These are phyloP conservation scores for Emergomyces orientalis DNA, from an alignment of 2,329 filamentous ascomycete species.

Conservation along the genomic window DNA sequence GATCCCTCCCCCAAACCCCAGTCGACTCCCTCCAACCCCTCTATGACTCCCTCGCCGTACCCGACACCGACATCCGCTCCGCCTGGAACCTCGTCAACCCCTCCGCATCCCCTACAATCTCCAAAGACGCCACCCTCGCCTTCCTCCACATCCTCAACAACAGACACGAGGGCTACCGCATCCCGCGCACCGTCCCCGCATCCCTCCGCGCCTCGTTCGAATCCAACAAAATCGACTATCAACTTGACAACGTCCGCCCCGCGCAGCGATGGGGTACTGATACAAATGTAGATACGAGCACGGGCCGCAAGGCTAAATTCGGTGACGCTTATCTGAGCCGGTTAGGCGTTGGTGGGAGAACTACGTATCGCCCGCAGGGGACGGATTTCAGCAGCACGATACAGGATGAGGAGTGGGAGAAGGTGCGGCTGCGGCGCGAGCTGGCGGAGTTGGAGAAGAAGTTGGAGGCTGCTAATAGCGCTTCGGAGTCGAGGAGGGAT, in stretches of 20 bases:
- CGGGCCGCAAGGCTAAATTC: conserved; percentile 91
- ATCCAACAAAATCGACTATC: conserved; percentile 93
- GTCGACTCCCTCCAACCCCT: conserved; percentile 72
- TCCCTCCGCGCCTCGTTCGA: conserved; percentile 89
- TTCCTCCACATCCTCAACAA: conserved; percentile 97
- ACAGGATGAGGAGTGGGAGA: conserved; percentile 90
- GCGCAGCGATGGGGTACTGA: conserved; percentile 67
- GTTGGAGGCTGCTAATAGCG: conserved; percentile 70
- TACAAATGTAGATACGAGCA: conserved; percentile 61
- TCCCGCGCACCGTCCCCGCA: conserved; percentile 82
- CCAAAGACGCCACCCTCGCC: conserved; percentile 87
- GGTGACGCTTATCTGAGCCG: conserved; percentile 93
- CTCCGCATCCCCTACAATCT: conserved; percentile 68
- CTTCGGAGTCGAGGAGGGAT: conserved; percentile 52
- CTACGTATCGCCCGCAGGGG: conserved; percentile 68
- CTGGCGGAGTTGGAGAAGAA: conserved; percentile 81
- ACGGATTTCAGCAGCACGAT: conserved; percentile 84
- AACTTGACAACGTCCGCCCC: conserved; percentile 66
- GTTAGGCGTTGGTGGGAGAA: conserved; percentile 65
- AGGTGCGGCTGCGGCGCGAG: conserved; percentile 88
- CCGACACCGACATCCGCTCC: conserved; percentile 70
- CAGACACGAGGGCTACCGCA: conserved; percentile 87
- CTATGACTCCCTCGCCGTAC: conserved; percentile 61
- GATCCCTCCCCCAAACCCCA: conserved; percentile 27
- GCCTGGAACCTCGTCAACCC: conserved; percentile 98